Conservation (phyloP, 1,284 basidiomycete species). For the Rhodotorula sp. region DNA sequence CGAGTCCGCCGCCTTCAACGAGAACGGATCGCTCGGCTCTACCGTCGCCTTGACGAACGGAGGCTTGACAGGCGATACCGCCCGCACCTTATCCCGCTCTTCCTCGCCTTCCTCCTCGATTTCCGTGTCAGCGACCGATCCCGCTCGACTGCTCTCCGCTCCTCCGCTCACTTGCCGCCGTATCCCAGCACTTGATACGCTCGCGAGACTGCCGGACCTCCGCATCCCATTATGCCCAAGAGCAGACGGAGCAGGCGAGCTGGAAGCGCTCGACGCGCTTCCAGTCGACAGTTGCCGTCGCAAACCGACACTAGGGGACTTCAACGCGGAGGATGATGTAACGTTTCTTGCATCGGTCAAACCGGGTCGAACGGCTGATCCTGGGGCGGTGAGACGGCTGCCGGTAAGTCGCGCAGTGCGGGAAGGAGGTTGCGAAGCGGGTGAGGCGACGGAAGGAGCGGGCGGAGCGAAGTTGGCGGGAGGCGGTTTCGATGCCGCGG, state of each 20-base stretch:
- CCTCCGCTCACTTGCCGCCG: too few relatives aligned
- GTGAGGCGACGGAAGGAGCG: neutral
- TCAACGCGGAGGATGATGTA: neutral
- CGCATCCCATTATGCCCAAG: too few relatives aligned
- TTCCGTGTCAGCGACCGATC: neutral
- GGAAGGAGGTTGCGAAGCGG: neutral
- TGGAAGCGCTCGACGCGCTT: neutral
- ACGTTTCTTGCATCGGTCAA: neutral
- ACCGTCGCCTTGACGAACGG: neutral
- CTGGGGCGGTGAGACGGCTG: neutral
- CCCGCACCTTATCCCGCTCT: neutral
- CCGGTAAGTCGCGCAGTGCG: neutral
- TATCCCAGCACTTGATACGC: too few relatives aligned
- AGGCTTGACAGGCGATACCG: neutral
- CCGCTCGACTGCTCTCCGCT: too few relatives aligned
- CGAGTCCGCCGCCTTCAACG: conserved; percentile 8
- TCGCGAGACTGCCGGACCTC: too few relatives aligned
- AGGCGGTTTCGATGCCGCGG: conserved; percentile 3
- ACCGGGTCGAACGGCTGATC: neutral
- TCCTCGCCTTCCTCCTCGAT: neutral
- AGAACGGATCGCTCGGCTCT: conserved; percentile 27
- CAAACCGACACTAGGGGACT: neutral
- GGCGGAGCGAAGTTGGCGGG: conserved; percentile 44
- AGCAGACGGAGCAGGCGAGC: neutral
- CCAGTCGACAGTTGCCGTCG: neutral